Conservation (phyloP, 164 flowering plant species). For the Macadamia integrifolia region DNA sequence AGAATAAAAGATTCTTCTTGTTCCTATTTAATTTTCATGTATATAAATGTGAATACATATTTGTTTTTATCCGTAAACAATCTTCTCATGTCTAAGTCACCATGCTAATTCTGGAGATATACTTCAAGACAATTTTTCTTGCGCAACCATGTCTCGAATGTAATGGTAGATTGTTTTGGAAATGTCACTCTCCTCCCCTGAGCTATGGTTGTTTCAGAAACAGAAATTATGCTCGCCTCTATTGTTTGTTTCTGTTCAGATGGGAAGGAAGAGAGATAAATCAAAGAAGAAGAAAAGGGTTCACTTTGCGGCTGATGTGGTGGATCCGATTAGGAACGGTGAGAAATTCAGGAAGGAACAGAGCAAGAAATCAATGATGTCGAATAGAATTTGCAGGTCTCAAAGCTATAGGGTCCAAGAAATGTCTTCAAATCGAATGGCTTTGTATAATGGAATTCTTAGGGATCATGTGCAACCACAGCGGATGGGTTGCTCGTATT, state of each 20-base stretch:
- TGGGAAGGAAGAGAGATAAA: conserved; percentile 32
- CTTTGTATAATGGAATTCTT: conserved; percentile 71
- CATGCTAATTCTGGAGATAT: no score
- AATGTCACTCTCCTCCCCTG: no score
- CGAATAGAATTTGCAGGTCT: neutral
- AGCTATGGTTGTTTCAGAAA: no score
- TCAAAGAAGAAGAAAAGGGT: conserved; percentile 38
- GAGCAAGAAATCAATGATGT: neutral
- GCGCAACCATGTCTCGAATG: no score
- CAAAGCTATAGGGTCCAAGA: conserved; percentile 3
- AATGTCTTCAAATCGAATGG: conserved; percentile 60
- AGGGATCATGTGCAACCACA: conserved; percentile 42
- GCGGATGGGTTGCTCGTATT: conserved; percentile 37
- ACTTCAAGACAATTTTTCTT: no score
- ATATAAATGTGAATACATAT: no score
- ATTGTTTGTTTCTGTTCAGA: conserved; percentile 4
- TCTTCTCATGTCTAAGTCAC: no score
- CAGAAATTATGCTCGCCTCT: neutral
- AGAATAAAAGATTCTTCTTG: no score
- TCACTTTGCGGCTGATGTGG: conserved; percentile 48
- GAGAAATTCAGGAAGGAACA: conserved; percentile 33
- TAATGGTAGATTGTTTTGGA: no score
- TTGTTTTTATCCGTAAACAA: no score
- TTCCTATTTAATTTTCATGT: no score
- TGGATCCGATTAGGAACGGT: conserved; percentile 51